Conservation (phyloP, 129 eudicot genomes). For the Helianthus annuus region DNA sequence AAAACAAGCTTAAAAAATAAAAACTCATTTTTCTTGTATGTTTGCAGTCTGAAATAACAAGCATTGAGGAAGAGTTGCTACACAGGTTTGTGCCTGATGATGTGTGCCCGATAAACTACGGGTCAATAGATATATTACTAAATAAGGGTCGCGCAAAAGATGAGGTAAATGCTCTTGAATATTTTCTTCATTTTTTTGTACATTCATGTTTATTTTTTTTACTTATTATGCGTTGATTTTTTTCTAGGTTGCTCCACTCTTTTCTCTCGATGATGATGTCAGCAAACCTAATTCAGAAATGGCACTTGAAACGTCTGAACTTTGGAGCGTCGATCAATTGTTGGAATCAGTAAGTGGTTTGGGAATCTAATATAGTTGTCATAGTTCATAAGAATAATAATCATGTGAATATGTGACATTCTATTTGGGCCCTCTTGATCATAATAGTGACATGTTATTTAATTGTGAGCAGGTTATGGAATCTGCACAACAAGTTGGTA, state of each 20-base stretch:
- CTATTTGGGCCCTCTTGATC: not conserved
- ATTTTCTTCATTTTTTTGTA: not conserved
- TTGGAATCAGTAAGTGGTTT: constrained; percentile 61
- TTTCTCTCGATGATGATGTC: constrained; percentile 45
- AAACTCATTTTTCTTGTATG: not conserved
- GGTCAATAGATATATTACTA: constrained; percentile 22
- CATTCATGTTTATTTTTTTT: not conserved
- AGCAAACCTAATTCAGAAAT: constrained; percentile 41
- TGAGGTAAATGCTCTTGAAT: constrained; percentile 35
- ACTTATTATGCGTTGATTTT: not conserved
- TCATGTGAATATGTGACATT: constrained; percentile 1
- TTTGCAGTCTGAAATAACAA: constrained; percentile 50
- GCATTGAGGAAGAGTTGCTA: constrained; percentile 56
- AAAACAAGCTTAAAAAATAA: not conserved
- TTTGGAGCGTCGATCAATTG: constrained; percentile 61
- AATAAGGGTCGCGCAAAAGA: constrained; percentile 37
- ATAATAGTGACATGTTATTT: not conserved
- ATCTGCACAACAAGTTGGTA: constrained; percentile 59
- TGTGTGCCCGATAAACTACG: constrained; percentile 56
- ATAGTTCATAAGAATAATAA: not conserved
- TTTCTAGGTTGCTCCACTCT: constrained; percentile 49
- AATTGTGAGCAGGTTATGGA: constrained; percentile 53
- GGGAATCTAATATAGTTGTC: not conserved
- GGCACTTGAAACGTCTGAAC: constrained; percentile 40
- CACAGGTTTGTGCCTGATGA: constrained; percentile 76